These are phyloP conservation scores for Saccharomycopsis fibuligera DNA, from an alignment of 805 yeast genomes.

Conservation along the genomic window DNA sequence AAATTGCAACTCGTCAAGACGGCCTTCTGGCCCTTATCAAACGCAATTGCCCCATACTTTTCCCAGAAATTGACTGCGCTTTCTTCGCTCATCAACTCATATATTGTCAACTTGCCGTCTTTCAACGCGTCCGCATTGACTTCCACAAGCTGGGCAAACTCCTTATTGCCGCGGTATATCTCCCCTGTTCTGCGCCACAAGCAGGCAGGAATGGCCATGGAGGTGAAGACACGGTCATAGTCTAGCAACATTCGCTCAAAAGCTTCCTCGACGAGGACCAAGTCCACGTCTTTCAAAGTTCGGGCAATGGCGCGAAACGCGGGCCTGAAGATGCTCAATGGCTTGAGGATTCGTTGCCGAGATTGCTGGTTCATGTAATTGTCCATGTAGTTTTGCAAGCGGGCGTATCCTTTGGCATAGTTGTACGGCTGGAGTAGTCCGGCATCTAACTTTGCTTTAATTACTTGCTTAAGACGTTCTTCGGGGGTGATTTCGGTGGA, in stretches of 20 bases:
- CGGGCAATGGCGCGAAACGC: conserved; percentile 91
- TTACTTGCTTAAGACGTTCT: conserved; percentile 86
- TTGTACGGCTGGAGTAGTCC: conserved; percentile 89
- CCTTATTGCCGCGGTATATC: conserved; percentile 90
- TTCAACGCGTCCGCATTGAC: conserved; percentile 84
- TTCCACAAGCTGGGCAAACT: conserved; percentile 89
- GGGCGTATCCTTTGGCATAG: conserved; percentile 88
- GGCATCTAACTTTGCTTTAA: conserved; percentile 89
- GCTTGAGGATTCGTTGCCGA: conserved; percentile 78
- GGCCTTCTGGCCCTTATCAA: conserved; percentile 92
- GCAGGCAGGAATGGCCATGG: conserved; percentile 98
- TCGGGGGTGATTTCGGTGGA: conserved; percentile 91
- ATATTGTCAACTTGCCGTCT: conserved; percentile 87
- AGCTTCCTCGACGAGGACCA: conserved; percentile 86
- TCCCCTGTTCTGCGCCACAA: conserved; percentile 97
- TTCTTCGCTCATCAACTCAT: conserved; percentile 91
- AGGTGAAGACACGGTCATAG: conserved; percentile 90
- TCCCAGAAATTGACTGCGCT: conserved; percentile 98
- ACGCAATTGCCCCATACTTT: conserved; percentile 92
- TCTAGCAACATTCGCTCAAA: conserved; percentile 91
- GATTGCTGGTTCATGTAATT: conserved; percentile 81
- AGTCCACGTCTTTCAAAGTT: conserved; percentile 82
- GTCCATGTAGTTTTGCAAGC: conserved; percentile 88
- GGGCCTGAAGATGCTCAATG: conserved; percentile 79
- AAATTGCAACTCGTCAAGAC: conserved; percentile 87